Evolutionary conservation across 495 filamentous ascomycete species (phyloP).

Genomic region (Elasticomyces elasticus): DNA sequence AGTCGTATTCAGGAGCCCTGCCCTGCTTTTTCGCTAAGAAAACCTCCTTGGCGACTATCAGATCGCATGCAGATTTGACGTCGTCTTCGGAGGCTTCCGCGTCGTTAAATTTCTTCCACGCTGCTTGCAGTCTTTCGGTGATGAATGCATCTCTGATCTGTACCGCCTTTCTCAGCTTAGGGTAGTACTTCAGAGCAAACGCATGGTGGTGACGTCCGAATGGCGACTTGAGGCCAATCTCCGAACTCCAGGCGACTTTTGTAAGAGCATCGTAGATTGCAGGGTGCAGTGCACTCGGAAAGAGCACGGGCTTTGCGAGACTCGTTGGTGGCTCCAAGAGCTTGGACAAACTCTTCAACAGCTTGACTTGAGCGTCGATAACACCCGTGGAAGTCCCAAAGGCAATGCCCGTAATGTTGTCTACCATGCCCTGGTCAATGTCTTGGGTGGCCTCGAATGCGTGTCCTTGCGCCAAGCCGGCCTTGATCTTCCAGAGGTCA

Average conservation of each 20-base stretch:
- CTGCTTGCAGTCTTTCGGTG: background rate
- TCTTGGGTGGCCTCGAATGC: too few relatives aligned
- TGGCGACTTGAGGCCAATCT: too few relatives aligned
- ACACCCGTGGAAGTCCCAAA: too few relatives aligned
- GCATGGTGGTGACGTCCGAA: background rate
- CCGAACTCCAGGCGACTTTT: too few relatives aligned
- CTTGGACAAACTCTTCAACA: too few relatives aligned
- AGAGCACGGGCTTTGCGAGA: too few relatives aligned
- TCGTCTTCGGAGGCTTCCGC: background rate
- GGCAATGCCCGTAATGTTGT: too few relatives aligned
- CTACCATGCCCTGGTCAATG: too few relatives aligned
- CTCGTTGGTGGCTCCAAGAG: too few relatives aligned
- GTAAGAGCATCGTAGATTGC: too few relatives aligned
- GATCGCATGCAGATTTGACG: background rate
- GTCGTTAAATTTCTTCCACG: background rate
- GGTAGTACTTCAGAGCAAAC: background rate
- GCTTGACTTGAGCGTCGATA: too few relatives aligned
- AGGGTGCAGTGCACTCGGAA: too few relatives aligned
- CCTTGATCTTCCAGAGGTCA: constrained; percentile 3
- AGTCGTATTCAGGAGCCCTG: background rate
- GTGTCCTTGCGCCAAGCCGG: constrained; percentile 1
- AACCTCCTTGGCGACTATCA: constrained; percentile 1
- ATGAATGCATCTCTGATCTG: background rate
- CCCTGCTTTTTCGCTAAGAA: background rate
- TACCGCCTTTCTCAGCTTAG: background rate